These are phyloP conservation scores for Ceratocystis lukuohia DNA, from an alignment of 2,329 filamentous ascomycete species.

Conservation along the genomic window DNA sequence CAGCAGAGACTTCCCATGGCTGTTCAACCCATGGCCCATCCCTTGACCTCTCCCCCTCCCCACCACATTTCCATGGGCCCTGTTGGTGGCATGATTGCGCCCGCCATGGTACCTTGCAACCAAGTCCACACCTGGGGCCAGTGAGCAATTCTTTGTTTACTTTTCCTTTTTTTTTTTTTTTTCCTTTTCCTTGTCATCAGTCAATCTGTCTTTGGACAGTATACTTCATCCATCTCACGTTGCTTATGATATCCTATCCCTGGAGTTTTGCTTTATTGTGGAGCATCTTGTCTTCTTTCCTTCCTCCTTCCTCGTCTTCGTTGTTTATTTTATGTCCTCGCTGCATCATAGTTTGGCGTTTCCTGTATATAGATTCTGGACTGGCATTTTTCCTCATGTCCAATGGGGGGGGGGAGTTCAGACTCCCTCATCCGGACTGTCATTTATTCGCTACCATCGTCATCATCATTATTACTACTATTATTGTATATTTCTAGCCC, in stretches of 20 bases:
- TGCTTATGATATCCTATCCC: conserved; percentile 15
- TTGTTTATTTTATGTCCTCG: neutral
- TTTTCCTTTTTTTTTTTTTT: neutral
- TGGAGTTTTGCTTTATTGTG: conserved; percentile 2
- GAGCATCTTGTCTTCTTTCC: neutral
- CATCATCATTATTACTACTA: neutral
- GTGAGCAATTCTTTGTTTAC: neutral
- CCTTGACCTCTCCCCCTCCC: conserved; percentile 6
- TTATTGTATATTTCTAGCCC: neutral
- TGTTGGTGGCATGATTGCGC: conserved; percentile 8
- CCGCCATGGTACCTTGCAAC: neutral
- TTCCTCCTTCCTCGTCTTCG: neutral
- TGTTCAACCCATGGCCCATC: conserved; percentile 4
- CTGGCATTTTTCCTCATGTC: neutral
- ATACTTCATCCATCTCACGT: conserved; percentile 6
- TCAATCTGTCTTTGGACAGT: neutral
- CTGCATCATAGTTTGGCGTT: conserved; percentile 15
- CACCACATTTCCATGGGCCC: conserved; percentile 13
- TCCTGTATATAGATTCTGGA: conserved; percentile 6
- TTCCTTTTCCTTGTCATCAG: neutral
- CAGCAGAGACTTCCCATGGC: conserved; percentile 13
- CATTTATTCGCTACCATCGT: neutral
- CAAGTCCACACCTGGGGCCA: conserved; percentile 11
- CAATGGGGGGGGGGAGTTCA: neutral
- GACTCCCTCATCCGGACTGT: neutral